phyloP scores from a whole-genome alignment of 306 rosid genomes.

The Datisca glomerata region DNA sequence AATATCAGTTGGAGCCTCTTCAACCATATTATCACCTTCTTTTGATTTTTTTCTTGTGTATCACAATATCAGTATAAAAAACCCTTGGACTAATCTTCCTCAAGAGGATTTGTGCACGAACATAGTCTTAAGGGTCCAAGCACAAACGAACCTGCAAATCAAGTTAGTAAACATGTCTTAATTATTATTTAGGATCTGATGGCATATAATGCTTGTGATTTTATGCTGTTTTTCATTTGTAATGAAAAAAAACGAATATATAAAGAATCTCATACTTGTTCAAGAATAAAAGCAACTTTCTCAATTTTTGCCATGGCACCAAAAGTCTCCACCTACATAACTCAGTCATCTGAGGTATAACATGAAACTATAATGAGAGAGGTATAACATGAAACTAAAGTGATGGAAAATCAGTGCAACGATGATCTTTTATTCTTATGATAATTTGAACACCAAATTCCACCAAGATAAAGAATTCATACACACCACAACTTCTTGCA shows the following conservation, averaged over 20 bases:
- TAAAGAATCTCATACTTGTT: conserved; percentile 47
- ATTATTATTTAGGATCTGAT: too few relatives aligned
- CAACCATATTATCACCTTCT: conserved; percentile 74
- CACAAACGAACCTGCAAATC: conserved; percentile 86
- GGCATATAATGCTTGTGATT: background rate
- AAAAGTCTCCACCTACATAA: conserved; percentile 79
- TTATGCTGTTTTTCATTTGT: too few relatives aligned
- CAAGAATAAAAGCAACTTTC: conserved; percentile 83
- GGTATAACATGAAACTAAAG: background rate
- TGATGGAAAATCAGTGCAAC: conserved; percentile 1
- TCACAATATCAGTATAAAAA: conserved; percentile 46
- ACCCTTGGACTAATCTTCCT: conserved; percentile 81
- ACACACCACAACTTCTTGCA: conserved; percentile 96
- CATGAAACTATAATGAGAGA: too few relatives aligned
- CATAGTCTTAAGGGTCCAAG: conserved; percentile 63
- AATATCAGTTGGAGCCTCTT: conserved; percentile 76
- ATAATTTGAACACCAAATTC: background rate
- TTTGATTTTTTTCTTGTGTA: conserved; percentile 84
- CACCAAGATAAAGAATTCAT: conserved; percentile 7
- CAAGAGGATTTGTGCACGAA: conserved; percentile 68
- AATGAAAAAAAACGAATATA: background rate
- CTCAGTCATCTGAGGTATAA: conserved; percentile 13
- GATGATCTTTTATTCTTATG: background rate
- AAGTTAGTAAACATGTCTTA: too few relatives aligned
- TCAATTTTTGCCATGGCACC: conserved; percentile 94